phyloP scores from a whole-genome alignment of 352 stramenopile species.

The Halophytophthora batemanensis region DNA sequence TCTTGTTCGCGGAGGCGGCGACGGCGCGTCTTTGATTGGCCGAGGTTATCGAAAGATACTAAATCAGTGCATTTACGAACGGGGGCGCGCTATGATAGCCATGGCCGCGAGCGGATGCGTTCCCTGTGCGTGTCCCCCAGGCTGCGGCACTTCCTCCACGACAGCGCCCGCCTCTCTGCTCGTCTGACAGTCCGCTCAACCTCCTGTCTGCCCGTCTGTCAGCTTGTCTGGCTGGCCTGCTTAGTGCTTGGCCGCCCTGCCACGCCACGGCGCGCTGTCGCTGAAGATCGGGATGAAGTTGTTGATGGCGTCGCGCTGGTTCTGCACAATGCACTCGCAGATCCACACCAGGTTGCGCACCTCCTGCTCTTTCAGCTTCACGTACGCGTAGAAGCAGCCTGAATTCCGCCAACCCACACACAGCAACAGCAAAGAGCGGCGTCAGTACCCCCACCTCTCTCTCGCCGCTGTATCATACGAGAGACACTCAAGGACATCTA shows the following conservation, averaged over 20 bases:
- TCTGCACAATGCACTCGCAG: slow-evolving; percentile 98
- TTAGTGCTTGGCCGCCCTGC: slow-evolving; percentile 63
- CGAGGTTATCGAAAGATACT: too few species aligned
- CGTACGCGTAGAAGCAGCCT: slow-evolving; percentile 97
- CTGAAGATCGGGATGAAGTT: slow-evolving; percentile 99
- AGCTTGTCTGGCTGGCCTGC: background rate
- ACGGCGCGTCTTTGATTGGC: too few species aligned
- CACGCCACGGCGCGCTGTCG: slow-evolving; percentile 92
- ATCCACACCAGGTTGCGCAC: slow-evolving; percentile 99
- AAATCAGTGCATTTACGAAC: too few species aligned
- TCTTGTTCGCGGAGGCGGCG: too few species aligned
- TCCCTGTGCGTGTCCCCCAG: too few species aligned
- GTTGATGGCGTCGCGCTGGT: slow-evolving; percentile 98
- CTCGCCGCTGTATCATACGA: slow-evolving; percentile 5
- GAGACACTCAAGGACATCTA: slow-evolving; percentile 13
- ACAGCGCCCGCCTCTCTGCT: too few species aligned
- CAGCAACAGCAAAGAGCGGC: background rate
- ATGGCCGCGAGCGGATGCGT: too few species aligned
- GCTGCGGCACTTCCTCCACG: too few species aligned
- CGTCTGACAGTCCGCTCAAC: background rate
- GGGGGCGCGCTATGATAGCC: too few species aligned
- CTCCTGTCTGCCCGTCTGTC: background rate
- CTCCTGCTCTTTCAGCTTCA: slow-evolving; percentile 99
- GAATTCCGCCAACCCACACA: background rate
- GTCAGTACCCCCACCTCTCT: too few species aligned